Conservation (phyloP, 1,139 yeast species). For the Lipomyces yarrowii region DNA sequence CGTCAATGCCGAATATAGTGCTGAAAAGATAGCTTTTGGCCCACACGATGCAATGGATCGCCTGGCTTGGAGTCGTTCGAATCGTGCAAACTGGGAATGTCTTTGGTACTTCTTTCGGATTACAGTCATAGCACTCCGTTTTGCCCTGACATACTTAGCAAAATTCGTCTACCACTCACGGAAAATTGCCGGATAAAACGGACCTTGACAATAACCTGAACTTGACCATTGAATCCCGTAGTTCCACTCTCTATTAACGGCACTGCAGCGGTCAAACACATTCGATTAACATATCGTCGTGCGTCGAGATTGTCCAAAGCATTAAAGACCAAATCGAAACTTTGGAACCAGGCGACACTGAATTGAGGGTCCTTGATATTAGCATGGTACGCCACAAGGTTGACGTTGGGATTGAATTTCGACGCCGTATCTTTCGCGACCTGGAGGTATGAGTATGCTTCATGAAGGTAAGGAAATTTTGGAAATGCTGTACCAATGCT, state of each 20-base stretch:
- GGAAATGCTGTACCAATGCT: conserved; percentile 50
- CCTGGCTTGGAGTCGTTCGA: conserved; percentile 93
- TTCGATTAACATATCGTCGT: conserved; percentile 81
- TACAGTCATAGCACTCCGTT: conserved; percentile 94
- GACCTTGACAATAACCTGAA: conserved; percentile 69
- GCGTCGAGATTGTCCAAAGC: conserved; percentile 89
- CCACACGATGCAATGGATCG: conserved; percentile 97
- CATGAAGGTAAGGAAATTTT: conserved; percentile 36
- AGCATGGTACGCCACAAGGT: conserved; percentile 79
- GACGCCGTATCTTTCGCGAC: conserved; percentile 78
- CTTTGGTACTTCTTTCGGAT: conserved; percentile 82
- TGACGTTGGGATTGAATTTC: conserved; percentile 72
- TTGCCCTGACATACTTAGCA: conserved; percentile 48
- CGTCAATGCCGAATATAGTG: conserved; percentile 71
- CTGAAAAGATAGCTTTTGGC: conserved; percentile 85
- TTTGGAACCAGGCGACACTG: conserved; percentile 78
- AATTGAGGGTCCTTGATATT: conserved; percentile 75
- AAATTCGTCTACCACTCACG: conserved; percentile 38
- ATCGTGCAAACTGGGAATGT: conserved; percentile 96
- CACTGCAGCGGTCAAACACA: conserved; percentile 69
- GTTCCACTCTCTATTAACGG: conserved; percentile 95
- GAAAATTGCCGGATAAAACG: neutral
- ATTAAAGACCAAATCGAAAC: conserved; percentile 78
- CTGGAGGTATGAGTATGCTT: conserved; percentile 12
- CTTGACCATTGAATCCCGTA: conserved; percentile 91